Evolutionary conservation across 225 moss, liverwort and hornwort genomes (phyloP), one percentile per base, ranked within the genome.

Genomic region (Lunularia cruciata): DNA sequence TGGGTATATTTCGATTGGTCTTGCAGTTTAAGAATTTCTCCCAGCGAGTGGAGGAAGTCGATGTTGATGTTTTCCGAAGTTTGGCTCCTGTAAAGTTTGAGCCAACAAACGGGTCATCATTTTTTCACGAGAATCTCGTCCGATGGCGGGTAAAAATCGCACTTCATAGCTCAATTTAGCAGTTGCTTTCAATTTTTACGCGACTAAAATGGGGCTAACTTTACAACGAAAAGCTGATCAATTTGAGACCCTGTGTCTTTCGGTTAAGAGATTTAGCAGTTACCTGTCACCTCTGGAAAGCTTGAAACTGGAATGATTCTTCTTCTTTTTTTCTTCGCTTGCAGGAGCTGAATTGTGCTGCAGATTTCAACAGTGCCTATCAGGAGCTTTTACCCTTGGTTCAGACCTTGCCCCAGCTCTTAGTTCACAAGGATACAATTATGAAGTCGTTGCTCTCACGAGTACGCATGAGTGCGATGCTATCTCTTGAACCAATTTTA

Each of bases 341-440:
- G 72, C 90, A 98, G 92, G 98, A 98, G 70, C 81, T 98, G 57
- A 98, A 98, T 80, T 87, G 88, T 73, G 98, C 93, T 36, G 89
- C 91, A 71, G 98, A 98, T 82, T 98, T 98, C 79, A 93, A 87
- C 74, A 85, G 84, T 81, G 83, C 93, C 4, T 98, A 91, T 71
- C 83, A 86, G 75, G 86, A 93, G 79, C 74, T 98, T 53, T 54
- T 89, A 45, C 98, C 98, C 32, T 66, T 88, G 59, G 98, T 91
- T 39, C 98, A 98, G 81, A 93, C 93, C 0, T 71, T 98, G 47
- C 93, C 98, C 46, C 93, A 86, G 68, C 84, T 98, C 66, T 68
- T 98, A 56, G 78, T 87, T 71, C 89, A 98, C 78, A 93, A 91
- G 70, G 93, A 80, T 72, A 73, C 58, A 64, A 80, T 98, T 32